A percentile compares a stretch with the other conserved stretches of the same genome.
These are phyloP conservation scores for Rhododendron ferrugineum DNA, from an alignment of 148 eudicot species.

Conservation along the genomic window DNA sequence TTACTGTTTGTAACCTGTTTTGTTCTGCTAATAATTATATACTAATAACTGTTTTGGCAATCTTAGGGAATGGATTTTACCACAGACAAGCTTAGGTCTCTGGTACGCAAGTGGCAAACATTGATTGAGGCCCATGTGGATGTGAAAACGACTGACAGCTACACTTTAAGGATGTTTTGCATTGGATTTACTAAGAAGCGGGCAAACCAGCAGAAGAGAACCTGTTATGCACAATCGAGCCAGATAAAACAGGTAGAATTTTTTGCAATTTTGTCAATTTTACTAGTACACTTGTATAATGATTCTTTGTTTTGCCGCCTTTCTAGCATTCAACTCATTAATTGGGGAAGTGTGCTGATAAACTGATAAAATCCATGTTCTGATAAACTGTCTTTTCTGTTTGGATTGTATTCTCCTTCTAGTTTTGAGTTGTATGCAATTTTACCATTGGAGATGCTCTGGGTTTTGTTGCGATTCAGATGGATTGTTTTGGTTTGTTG, in stretches of 20 bases:
- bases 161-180: conserved; percentile 21
- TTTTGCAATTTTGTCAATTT: background rate
- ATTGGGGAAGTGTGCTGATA: background rate
- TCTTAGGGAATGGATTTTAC: conserved; percentile 26
- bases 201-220: conserved; percentile 21
- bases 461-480: background rate
- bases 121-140: conserved; percentile 27
- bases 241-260: conserved; percentile 18
- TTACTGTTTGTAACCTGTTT: background rate
- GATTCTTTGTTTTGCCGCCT: background rate
- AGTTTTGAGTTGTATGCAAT: background rate
- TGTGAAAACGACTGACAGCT: conserved; percentile 23
- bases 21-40: background rate
- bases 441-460: background rate
- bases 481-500: background rate
- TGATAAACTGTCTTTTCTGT: background rate
- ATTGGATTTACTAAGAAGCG: conserved; percentile 30
- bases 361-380: background rate
- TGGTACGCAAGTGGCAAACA: conserved; percentile 28
- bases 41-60: background rate
- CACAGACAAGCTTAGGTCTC: conserved; percentile 27
- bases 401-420: background rate
- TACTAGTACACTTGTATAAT: background rate
- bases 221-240: conserved; percentile 26
- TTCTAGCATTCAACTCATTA: background rate